A percentile compares a stretch with the other conserved stretches of the same genome.
These are phyloP conservation scores for Artemisia princeps DNA, from an alignment of 140 eudicot species.

Conservation along the genomic window DNA sequence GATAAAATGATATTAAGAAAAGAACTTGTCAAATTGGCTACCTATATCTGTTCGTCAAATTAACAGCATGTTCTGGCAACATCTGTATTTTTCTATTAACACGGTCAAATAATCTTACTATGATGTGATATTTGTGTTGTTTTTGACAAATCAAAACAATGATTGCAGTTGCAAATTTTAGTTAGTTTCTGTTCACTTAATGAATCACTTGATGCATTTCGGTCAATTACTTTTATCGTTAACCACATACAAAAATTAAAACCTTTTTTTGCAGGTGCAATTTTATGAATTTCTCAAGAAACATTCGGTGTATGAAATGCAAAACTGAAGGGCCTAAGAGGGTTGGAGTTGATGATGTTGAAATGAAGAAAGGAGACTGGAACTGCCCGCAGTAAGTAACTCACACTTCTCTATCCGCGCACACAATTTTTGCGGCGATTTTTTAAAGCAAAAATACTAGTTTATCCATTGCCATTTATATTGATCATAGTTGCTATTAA, in stretches of 20 bases:
- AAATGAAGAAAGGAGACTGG: slow-evolving; percentile 94
- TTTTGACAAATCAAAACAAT: slow-evolving; percentile 5
- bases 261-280: slow-evolving; percentile 54
- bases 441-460: neutral
- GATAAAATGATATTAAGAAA: too few species aligned
- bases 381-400: slow-evolving; percentile 69
- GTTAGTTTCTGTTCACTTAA: neutral
- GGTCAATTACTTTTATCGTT: neutral
- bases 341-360: slow-evolving; percentile 29
- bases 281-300: slow-evolving; percentile 75
- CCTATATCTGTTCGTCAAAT: too few species aligned
- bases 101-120: neutral
- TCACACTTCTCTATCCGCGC: neutral
- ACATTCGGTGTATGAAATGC: slow-evolving; percentile 61
- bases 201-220: slow-evolving; percentile 3
- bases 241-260: neutral
- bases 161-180: neutral
- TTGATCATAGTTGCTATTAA: neutral
- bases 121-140: neutral
- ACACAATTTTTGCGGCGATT: neutral
- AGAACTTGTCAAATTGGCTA: too few species aligned
- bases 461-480: neutral
- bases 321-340: slow-evolving; percentile 49
- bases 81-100: too few species aligned
- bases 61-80: too few species aligned